Evolutionary conservation across 78 protist genomes (phyloP), one percentile per base, ranked within the genome.

Genomic region (Emiliania huxleyi): DNA sequence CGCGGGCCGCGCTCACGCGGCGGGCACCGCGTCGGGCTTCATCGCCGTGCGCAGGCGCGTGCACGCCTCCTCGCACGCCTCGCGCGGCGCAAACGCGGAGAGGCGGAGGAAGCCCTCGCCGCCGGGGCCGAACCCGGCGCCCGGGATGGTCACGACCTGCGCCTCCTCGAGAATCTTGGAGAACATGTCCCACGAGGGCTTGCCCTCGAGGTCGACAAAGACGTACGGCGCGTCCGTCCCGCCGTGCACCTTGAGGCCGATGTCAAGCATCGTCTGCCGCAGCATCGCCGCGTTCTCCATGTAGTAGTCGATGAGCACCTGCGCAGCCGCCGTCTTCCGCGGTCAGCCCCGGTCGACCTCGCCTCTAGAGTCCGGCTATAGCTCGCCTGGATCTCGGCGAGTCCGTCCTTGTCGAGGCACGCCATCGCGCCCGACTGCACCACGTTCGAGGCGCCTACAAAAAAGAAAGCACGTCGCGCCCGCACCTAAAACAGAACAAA

Each of bases 31-130:
- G n/a, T n/a, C n/a, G n/a, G n/a, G n/a, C n/a, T n/a, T n/a, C n/a
- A n/a, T n/a, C n/a, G n/a, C 81, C 37, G 37, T 71, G 42, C 44
- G 42, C n/a, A 85, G 42, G 90, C 90, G 90, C 90, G 26, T 26
- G 90, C 42, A 33, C 35, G 90, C 90, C 44, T 85, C 90, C 29
- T n/a, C 18, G 43, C 62, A 48, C 71, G 62, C 0, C 3, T 26
- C 90, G 90, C 90, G 90, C 42, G 71, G 71, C n/a, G 71, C 62
- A 71, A 85, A 85, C 8, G 90, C 90, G 6, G 90, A 85, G 71
- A 85, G 43, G 33, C 90, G 90, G 35, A 85, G 90, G 71, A 85
- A 85, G 44, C 90, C 90, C 90, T 85, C 90, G 90, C 90, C 90
- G 62, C 71, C 90, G 3, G 90, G 90, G 26, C 90, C 90, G 44